Conservation (phyloP, 2,329 filamentous ascomycete species). For the Ascochyta fabae region DNA sequence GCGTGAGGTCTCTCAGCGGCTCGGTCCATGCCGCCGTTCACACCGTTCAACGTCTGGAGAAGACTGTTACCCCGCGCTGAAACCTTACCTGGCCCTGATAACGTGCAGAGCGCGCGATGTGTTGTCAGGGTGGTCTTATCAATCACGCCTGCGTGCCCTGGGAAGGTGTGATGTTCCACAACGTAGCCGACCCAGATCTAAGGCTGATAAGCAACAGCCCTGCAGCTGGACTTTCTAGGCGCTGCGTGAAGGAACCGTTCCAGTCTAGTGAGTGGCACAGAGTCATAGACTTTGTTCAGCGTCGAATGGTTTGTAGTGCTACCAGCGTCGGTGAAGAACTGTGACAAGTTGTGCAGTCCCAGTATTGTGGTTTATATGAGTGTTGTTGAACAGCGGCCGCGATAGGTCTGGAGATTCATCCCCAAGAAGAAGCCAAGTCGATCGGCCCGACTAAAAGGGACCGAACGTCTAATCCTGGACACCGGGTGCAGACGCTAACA, state of each 20-base stretch:
- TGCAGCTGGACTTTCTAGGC: not conserved
- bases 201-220: not conserved
- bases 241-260: not conserved
- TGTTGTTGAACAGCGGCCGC: not conserved
- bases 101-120: conserved; percentile 12
- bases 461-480: not conserved
- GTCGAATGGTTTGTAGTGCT: not conserved
- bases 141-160: conserved; percentile 6
- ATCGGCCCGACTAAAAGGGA: conserved; percentile 8
- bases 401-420: not conserved
- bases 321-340: not conserved
- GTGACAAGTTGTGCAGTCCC: not conserved
- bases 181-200: not conserved
- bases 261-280: not conserved
- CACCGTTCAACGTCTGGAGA: conserved; percentile 4
- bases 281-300: not conserved
- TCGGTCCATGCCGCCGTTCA: conserved; percentile 22
- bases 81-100: conserved; percentile 5
- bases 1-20: conserved; percentile 9
- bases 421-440: conserved; percentile 1
- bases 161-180: conserved; percentile 8
- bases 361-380: not conserved
- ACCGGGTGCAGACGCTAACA: not conserved
- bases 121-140: conserved; percentile 24
- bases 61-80: conserved; percentile 13